phyloP scores from a whole-genome alignment of 345 rosid genomes.

The Sisymbrium altissimum region DNA sequence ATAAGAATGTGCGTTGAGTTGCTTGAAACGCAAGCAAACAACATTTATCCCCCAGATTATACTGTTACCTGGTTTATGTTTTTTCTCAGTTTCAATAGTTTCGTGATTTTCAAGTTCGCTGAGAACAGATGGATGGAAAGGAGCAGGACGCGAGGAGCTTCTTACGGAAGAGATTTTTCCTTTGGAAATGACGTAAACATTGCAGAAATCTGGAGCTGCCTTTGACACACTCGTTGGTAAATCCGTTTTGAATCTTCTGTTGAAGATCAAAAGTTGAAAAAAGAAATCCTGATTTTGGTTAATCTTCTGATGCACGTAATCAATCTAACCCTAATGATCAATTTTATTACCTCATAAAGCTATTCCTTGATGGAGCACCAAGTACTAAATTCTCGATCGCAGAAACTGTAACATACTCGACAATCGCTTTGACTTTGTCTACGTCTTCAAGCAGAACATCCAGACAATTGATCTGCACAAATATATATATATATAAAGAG shows the following conservation, averaged over 20 bases:
- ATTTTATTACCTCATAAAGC: slow-evolving; percentile 60
- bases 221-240: slow-evolving; percentile 58
- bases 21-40: not conserved
- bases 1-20: slow-evolving; percentile 3
- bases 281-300: not conserved
- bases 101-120: slow-evolving; percentile 37
- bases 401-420: slow-evolving; percentile 67
- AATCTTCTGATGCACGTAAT: slow-evolving; percentile 14
- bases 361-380: slow-evolving; percentile 62
- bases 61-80: slow-evolving; percentile 42
- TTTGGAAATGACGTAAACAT: slow-evolving; percentile 74
- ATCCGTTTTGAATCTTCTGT: slow-evolving; percentile 69
- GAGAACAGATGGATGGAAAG: slow-evolving; percentile 55
- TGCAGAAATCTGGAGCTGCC: slow-evolving; percentile 87
- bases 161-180: slow-evolving; percentile 60
- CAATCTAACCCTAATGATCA: not conserved
- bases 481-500: not conserved
- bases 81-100: slow-evolving; percentile 14
- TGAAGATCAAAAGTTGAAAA: not conserved
- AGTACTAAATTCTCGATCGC: slow-evolving; percentile 76
- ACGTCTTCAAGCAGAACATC: slow-evolving; percentile 65
- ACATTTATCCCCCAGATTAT: not conserved
- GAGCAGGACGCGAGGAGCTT: slow-evolving; percentile 60
- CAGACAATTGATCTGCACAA: slow-evolving; percentile 48
- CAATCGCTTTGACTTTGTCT: slow-evolving; percentile 66